A percentile compares a stretch with the other conserved stretches of the same genome.
Evolutionary conservation across 1,139 yeast genomes (phyloP).

Genomic region (Candida tetrigidarum): DNA sequence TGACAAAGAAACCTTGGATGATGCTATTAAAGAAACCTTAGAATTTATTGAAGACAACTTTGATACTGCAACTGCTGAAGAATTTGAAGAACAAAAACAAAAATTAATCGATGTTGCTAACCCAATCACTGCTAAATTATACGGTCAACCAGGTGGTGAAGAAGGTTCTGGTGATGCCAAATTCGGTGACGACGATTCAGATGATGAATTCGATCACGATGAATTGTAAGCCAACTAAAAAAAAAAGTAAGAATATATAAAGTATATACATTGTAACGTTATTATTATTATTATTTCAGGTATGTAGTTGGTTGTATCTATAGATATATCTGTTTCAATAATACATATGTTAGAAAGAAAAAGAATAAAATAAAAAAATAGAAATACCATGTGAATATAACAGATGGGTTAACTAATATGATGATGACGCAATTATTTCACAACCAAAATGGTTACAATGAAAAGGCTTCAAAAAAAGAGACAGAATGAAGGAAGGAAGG

Average conservation of each 20-base stretch:
- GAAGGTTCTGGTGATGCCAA: slow-evolving; percentile 32
- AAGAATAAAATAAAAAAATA: too few species aligned
- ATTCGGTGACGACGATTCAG: slow-evolving; percentile 60
- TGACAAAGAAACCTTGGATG: slow-evolving; percentile 88
- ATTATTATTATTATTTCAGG: neutral
- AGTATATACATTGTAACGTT: slow-evolving; percentile 4
- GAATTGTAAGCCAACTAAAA: slow-evolving; percentile 40
- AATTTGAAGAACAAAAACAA: slow-evolving; percentile 92
- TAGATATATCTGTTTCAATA: neutral
- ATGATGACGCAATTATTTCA: slow-evolving; percentile 1
- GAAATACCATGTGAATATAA: too few species aligned
- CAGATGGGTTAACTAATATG: too few species aligned
- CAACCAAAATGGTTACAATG: neutral
- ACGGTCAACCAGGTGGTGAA: slow-evolving; percentile 62
- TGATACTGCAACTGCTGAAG: slow-evolving; percentile 88
- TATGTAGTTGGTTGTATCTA: slow-evolving; percentile 1
- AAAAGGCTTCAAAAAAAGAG: neutral
- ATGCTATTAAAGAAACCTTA: slow-evolving; percentile 65
- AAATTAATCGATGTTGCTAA: slow-evolving; percentile 81
- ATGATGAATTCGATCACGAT: slow-evolving; percentile 67
- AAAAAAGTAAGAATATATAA: slow-evolving; percentile 2
- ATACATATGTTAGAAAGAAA: neutral
- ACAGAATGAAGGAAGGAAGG: neutral
- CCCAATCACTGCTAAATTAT: slow-evolving; percentile 92
- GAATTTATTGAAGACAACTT: slow-evolving; percentile 92